These are phyloP conservation scores for Fusarium albosuccineum DNA, from an alignment of 2,329 filamentous ascomycete species.

Conservation along the genomic window DNA sequence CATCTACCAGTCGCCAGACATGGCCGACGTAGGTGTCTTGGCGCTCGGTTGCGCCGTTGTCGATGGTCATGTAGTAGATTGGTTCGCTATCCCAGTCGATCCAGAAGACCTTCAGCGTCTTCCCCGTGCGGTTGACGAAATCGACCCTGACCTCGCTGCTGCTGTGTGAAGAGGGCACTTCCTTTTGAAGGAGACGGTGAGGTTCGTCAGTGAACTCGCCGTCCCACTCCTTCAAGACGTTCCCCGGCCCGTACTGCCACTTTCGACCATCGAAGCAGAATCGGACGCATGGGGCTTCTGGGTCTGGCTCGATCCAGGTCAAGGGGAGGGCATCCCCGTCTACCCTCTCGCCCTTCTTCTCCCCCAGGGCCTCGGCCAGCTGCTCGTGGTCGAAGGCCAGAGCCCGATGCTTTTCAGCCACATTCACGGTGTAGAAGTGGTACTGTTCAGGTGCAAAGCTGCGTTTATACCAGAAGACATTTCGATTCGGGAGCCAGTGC, in stretches of 20 bases:
- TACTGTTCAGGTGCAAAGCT: conserved; percentile 17
- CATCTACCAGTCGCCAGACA: conserved; percentile 39
- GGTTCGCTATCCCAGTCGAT: conserved; percentile 40
- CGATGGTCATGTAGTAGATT: conserved; percentile 33
- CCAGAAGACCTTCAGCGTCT: conserved; percentile 40
- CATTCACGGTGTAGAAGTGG: conserved; percentile 43
- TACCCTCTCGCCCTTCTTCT: conserved; percentile 18
- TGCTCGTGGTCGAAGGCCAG: conserved; percentile 42
- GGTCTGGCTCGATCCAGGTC: conserved; percentile 38
- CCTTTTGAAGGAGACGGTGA: conserved; percentile 26
- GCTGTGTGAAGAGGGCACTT: conserved; percentile 36
- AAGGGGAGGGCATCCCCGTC: conserved; percentile 37
- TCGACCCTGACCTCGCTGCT: conserved; percentile 27
- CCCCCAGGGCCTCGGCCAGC: conserved; percentile 34
- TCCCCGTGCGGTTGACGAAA: conserved; percentile 44
- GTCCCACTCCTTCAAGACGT: conserved; percentile 34
- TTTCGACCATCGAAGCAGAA: conserved; percentile 36
- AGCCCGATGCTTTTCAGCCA: conserved; percentile 12
- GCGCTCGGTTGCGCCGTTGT: conserved; percentile 15
- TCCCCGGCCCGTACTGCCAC: conserved; percentile 37
- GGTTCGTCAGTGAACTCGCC: conserved; percentile 24
- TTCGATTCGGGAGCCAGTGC: conserved; percentile 39
- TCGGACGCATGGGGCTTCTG: conserved; percentile 23
- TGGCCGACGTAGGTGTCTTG: conserved; percentile 39
- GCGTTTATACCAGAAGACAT: conserved; percentile 46